Evolutionary conservation across 208 protist species (phyloP).

Genomic region (Leishmania tropica): DNA sequence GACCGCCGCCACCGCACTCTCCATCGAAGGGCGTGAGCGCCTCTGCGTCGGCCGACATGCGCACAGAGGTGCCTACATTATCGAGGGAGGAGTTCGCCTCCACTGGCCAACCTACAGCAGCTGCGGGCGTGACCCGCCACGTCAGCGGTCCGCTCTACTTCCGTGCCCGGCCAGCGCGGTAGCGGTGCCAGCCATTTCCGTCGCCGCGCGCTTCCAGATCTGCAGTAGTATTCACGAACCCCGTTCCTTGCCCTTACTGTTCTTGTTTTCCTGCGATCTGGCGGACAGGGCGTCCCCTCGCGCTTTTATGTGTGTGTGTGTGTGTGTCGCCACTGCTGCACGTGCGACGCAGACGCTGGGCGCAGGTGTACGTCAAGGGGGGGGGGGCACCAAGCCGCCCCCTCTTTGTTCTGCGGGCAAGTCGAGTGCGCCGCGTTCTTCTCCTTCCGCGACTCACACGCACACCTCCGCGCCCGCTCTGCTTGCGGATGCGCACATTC

Average conservation of each 20-base stretch:
- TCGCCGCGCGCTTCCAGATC: too few species aligned
- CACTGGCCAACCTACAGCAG: not conserved
- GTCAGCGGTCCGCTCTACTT: constrained; percentile 6
- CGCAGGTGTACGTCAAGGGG: not conserved
- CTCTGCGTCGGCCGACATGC: not conserved
- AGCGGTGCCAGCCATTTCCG: not conserved
- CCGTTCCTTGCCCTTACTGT: not conserved
- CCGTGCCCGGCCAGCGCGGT: not conserved
- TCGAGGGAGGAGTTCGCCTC: not conserved
- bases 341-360: not conserved
- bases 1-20: too few species aligned
- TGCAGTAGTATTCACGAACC: not conserved
- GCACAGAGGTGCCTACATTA: not conserved
- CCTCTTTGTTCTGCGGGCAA: not conserved
- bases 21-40: not conserved
- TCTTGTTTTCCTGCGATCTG: not conserved
- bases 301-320: not conserved
- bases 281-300: not conserved
- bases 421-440: not conserved
- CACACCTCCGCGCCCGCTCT: not conserved
- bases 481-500: too few species aligned
- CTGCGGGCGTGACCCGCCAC: not conserved
- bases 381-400: not conserved
- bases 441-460: not conserved
- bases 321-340: not conserved